Base-by-base conservation (phyloP, 164 flowering plant genomes). In the Dillenia suffruticosa region DNA sequence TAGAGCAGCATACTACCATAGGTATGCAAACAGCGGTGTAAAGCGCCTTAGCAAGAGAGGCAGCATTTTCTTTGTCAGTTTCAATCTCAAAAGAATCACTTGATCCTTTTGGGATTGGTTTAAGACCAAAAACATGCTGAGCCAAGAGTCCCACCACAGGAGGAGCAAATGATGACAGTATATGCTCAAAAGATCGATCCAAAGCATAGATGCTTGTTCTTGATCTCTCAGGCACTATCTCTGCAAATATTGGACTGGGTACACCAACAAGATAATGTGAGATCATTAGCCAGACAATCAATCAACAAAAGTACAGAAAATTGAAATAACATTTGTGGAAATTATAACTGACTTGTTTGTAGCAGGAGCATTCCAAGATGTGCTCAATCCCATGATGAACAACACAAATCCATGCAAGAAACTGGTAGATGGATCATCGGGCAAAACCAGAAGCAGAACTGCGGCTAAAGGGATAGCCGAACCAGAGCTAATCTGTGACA, bases 231-330 rank as follows among this genome's bases (percentile, higher is more conserved):
- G 77, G 77, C 3, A 74, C 78, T 22, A 74, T 68, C 65, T 70
- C 78, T 63, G 78, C 78, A 74, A 74, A 74, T 63, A 74, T 74
- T 47, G 74, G 77, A 57, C 77, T 74, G 58, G 17, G 3, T 26
- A 19, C 22, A 19, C 22, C 22, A 19, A 19, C 22, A 19, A 19
- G 22, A 19, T 1, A 19, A 19, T 19, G 22, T 19, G 22, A 19
- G 22, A 19, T 19, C 22, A 19, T 19, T 19, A 19, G 22, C 22
- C 22, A 19, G 22, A 19, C 22, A 19, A 19, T 19, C 22, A 19
- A 19, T 19, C 22, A 19, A 19, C 22, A 19, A 19, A 19, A 19
- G 22, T 1, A 19, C 22, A 19, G 22, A 19, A 19, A 19, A 19
- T 19, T 19, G 22, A 19, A 19, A 19, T 19, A 19, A 19, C 22